A percentile compares a stretch with the other conserved stretches of the same genome.
Conservation (phyloP, 2,329 filamentous ascomycete species). For the Fusarium sp. region DNA sequence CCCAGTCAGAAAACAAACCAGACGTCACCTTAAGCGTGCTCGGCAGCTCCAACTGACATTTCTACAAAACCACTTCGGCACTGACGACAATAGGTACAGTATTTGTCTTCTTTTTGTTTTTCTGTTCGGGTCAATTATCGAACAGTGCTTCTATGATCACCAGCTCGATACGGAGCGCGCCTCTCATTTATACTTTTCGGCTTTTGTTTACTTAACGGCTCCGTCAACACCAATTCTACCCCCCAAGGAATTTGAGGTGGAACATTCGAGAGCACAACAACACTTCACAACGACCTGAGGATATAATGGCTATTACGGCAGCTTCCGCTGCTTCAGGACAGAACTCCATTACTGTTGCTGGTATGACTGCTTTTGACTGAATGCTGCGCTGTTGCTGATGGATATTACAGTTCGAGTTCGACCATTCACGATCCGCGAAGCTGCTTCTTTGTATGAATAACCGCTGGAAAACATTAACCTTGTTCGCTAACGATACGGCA, state of each 20-base stretch:
- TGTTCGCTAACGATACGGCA: conserved; percentile 48
- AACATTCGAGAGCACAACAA: conserved; percentile 7
- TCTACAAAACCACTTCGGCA: conserved; percentile 25
- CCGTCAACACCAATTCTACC: conserved; percentile 2
- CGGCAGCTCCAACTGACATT: conserved; percentile 30
- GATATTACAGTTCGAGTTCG: conserved; percentile 71
- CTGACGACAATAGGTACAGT: conserved; percentile 34
- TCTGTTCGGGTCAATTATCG: conserved; percentile 29
- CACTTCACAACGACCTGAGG: not conserved
- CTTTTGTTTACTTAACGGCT: conserved; percentile 43
- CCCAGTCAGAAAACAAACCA: conserved; percentile 39
- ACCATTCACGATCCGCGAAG: conserved; percentile 88
- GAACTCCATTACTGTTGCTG: conserved; percentile 71
- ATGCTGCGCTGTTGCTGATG: conserved; percentile 47
- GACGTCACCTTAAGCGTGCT: conserved; percentile 46
- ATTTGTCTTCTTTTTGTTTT: conserved; percentile 50
- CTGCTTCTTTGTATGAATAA: conserved; percentile 80
- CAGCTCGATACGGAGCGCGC: conserved; percentile 27
- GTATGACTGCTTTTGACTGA: conserved; percentile 53
- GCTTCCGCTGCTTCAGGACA: conserved; percentile 49
- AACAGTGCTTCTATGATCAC: conserved; percentile 44
- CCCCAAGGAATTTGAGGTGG: conserved; percentile 16
- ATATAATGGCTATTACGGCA: conserved; percentile 44
- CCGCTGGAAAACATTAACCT: not conserved
- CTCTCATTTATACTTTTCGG: conserved; percentile 32